phyloP scores from a whole-genome alignment of 768 basidiomycete species.

The Austroboletus eburneus region DNA sequence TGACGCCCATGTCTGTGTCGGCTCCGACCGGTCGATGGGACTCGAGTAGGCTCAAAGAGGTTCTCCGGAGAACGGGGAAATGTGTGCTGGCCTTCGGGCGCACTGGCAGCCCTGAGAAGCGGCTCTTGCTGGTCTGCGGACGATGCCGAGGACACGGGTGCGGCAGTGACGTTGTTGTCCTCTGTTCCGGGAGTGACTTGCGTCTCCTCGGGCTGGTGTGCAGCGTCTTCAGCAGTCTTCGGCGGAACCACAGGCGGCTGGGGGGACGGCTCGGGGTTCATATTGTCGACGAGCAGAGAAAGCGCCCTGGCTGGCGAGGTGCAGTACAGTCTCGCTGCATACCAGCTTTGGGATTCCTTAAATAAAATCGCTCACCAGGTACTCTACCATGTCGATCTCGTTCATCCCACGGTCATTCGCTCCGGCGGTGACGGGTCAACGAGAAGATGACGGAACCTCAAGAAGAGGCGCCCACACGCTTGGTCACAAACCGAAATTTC shows the following conservation, averaged over 20 bases:
- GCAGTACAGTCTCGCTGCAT: background rate
- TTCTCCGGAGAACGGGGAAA: background rate
- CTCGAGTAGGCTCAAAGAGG: conserved; percentile 6
- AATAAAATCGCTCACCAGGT: no score
- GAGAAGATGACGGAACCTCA: background rate
- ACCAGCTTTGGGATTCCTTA: conserved; percentile 3
- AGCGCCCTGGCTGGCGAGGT: background rate
- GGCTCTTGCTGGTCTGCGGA: conserved; percentile 9
- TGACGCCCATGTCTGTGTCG: conserved; percentile 12
- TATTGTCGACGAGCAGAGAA: conserved; percentile 2
- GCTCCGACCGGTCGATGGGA: conserved; percentile 8
- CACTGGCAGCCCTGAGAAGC: conserved; percentile 5
- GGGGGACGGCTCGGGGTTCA: conserved; percentile 12
- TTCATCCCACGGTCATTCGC: background rate
- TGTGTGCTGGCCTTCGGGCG: conserved; percentile 5
- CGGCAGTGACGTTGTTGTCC: background rate
- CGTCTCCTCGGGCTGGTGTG: conserved; percentile 2
- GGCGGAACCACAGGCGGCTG: background rate
- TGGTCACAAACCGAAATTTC: no score
- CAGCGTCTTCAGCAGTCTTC: background rate
- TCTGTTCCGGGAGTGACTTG: background rate
- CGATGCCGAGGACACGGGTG: background rate
- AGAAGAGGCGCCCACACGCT: no score
- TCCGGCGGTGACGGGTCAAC: background rate
- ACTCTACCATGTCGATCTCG: background rate